Evolutionary conservation across 106 monocot genomes (phyloP).

Genomic region (Dioscorea zingiberensis): DNA sequence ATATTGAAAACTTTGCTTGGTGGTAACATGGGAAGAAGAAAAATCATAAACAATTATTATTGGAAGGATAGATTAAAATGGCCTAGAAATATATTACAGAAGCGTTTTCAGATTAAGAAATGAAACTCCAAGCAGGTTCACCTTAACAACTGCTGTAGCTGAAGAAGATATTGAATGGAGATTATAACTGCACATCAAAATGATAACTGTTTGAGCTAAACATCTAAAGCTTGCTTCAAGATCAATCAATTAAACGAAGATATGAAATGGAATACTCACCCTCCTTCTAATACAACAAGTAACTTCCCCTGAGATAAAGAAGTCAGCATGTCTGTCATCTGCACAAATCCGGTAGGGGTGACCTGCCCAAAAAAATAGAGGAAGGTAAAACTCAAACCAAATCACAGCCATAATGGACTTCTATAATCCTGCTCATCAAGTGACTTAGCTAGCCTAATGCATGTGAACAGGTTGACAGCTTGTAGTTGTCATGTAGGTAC

Average conservation of each 20-base stretch:
- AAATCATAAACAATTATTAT: too few relatives aligned
- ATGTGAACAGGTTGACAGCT: too few relatives aligned
- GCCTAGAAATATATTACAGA: too few relatives aligned
- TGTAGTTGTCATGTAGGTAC: too few relatives aligned
- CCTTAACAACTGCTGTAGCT: constrained; percentile 83
- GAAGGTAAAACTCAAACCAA: too few relatives aligned
- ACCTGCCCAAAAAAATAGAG: constrained; percentile 41
- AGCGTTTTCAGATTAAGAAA: neutral
- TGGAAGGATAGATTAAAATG: too few relatives aligned
- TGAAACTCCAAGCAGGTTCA: constrained; percentile 16
- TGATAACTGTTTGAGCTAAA: neutral
- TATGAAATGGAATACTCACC: constrained; percentile 30
- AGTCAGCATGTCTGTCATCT: constrained; percentile 83
- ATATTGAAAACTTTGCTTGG: too few relatives aligned
- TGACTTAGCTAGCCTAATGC: too few relatives aligned
- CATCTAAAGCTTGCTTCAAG: too few relatives aligned
- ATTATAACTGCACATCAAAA: constrained; percentile 58
- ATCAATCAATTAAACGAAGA: neutral
- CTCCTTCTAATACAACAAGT: constrained; percentile 92
- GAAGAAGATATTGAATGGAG: constrained; percentile 92
- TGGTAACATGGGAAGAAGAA: too few relatives aligned
- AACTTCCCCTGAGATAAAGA: constrained; percentile 58
- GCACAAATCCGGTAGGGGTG: constrained; percentile 84
- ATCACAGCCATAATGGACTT: too few relatives aligned
- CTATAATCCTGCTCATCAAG: too few relatives aligned